phyloP scores from a whole-genome alignment of 176 grass and related monocot species.

The Triticum aestivum region IWGSC_CS_RefSeq_v2.1 NC_057796.1:351093881-351094380 shows the following conservation, averaged over 20 bases:
- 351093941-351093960: too few species aligned
- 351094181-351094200: slow-evolving; percentile 1
- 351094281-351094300: slow-evolving; percentile 33
- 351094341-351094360: slow-evolving; percentile 57
- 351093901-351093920: too few species aligned
- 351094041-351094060: too few species aligned
- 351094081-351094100: too few species aligned
- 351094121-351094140: not conserved
- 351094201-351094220: not conserved
- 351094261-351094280: not conserved
- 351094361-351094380: slow-evolving; percentile 31
- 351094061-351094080: too few species aligned
- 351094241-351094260: slow-evolving; percentile 1
- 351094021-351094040: too few species aligned
- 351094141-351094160: not conserved
- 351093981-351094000: too few species aligned
- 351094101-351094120: too few species aligned
- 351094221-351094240: not conserved
- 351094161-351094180: slow-evolving; percentile 2
- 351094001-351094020: too few species aligned
- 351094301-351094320: not conserved
- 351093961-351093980: too few species aligned
- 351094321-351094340: slow-evolving; percentile 46
- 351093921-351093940: too few species aligned
- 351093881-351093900: too few species aligned